Percentiles rank a stretch among this genome's conserved stretches.
Evolutionary conservation across 495 filamentous ascomycete genomes (phyloP).

Genomic region (Hyaloscypha finlandica): DNA sequence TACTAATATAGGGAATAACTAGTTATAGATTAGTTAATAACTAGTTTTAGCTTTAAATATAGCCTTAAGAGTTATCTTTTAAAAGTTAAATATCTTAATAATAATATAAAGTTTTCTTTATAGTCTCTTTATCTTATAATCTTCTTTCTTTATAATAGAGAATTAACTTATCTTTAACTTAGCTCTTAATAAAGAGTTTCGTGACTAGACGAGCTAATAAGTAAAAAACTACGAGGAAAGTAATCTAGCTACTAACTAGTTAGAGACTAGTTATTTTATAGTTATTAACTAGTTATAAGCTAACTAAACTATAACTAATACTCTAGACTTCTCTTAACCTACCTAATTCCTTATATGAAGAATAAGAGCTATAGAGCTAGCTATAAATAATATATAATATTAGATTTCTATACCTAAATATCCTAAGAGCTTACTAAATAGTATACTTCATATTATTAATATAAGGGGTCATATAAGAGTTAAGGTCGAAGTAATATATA

Average conservation of each 20-base stretch:
- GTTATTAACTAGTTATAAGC: background rate
- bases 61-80: background rate
- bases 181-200: slow-evolving; percentile 1
- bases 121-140: background rate
- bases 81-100: background rate
- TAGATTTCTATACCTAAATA: slow-evolving; percentile 1
- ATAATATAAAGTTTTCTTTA: background rate
- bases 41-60: background rate
- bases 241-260: background rate
- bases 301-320: slow-evolving; percentile 1
- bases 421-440: slow-evolving; percentile 2
- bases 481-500: background rate
- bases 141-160: background rate
- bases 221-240: background rate
- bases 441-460: background rate
- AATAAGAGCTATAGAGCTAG: background rate
- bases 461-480: background rate
- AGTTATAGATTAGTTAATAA: background rate
- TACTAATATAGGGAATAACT: background rate
- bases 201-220: background rate
- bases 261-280: background rate
- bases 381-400: slow-evolving; percentile 3
- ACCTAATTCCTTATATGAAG: background rate
- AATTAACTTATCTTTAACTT: slow-evolving; percentile 2
- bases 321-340: background rate